Evolutionary conservation across 257 asterid species (phyloP).

Genomic region (Rubia yunnanensis): DNA sequence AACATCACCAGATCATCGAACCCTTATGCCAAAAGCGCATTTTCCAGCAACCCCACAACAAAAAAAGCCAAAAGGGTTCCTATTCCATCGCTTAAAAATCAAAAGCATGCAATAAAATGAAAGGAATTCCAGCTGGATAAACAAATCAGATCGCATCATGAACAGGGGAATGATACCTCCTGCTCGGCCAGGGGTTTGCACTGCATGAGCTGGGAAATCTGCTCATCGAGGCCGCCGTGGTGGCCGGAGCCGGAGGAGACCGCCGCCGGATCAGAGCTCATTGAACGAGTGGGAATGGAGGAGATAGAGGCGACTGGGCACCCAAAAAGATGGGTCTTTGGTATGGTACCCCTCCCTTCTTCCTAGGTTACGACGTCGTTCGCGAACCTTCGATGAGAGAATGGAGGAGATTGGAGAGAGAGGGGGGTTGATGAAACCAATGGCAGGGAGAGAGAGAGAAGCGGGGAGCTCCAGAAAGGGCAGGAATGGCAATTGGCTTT

Average conservation of each 20-base stretch:
- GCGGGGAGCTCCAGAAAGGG: slow-evolving; percentile 6
- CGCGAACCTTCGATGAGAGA: background rate
- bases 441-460: background rate
- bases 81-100: background rate
- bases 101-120: background rate
- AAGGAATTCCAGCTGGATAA: slow-evolving; percentile 4
- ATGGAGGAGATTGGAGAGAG: slow-evolving; percentile 6
- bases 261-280: slow-evolving; percentile 43
- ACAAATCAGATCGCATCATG: slow-evolving; percentile 6
- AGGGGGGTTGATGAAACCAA: slow-evolving; percentile 29
- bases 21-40: background rate
- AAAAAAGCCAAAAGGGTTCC: background rate
- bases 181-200: slow-evolving; percentile 79
- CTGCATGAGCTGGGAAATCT: slow-evolving; percentile 76
- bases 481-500: background rate
- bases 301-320: background rate
- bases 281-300: background rate
- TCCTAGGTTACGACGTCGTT: slow-evolving; percentile 22
- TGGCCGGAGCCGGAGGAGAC: slow-evolving; percentile 38
- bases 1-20: slow-evolving; percentile 5
- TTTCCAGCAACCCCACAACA: background rate
- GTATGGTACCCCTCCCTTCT: slow-evolving; percentile 3
- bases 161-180: slow-evolving; percentile 33
- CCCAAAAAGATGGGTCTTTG: slow-evolving; percentile 5
- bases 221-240: slow-evolving; percentile 61